Evolutionary conservation across 306 rosid genomes (phyloP), one percentile per base, ranked within the genome.

Genomic region (Rosa multiflora): DNA sequence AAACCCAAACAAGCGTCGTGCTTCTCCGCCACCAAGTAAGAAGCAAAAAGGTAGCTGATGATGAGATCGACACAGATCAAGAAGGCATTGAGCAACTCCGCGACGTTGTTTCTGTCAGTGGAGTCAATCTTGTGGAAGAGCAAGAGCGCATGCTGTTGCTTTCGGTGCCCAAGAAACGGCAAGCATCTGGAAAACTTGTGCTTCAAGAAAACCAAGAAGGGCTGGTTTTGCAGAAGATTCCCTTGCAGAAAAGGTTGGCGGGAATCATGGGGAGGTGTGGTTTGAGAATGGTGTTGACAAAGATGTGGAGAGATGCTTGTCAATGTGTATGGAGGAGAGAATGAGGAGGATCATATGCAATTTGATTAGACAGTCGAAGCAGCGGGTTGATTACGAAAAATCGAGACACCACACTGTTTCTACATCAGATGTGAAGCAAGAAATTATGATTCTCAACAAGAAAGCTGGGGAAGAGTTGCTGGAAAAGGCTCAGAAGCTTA

Each of bases 321-420:
- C 99, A 75, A 80, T 91, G 97, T 91, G 95, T 62, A 95, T 92
- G 82, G 97, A 94, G 82, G 97, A 94, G 86, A 88, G 95, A 82
- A 83, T 92, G 92, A 96, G 91, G 18, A 95, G 93, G 64, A 74
- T 94, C 32, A 91, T 94, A 59, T 86, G 89, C 79, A 89, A 80
- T 85, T 71, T 91, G 85, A 91, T 92, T 81, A 85, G 93, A 87
- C 70, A 89, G 83, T 94, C 97, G 20, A 94, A 89, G 78, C 95
- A 89, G 97, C 87, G 95, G 43, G 91, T 88, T 64, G 97, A 91
- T 81, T 46, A 86, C 64, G 97, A 92, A 83, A 91, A 87, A 79
- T 79, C 93, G 77, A 86, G 89, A 77, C 99, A 94, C 70, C 87
- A 70, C 74, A 86, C 87, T 61, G 70, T 82, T 71, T 78, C 83